Evolutionary conservation across 2,329 filamentous ascomycete genomes (phyloP).

Genomic region (Alternaria novae-zelandiae): DNA sequence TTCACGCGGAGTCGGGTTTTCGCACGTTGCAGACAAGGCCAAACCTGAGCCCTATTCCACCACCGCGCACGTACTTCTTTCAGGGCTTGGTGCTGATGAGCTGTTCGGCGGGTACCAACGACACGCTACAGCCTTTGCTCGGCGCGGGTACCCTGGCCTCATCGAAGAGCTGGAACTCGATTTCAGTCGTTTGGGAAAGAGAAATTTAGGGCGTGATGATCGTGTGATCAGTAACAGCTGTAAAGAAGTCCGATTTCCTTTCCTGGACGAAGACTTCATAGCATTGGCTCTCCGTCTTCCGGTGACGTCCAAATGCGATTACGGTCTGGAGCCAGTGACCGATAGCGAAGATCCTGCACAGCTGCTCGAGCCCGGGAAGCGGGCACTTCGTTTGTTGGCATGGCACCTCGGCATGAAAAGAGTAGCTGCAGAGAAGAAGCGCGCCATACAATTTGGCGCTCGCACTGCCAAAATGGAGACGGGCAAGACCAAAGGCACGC

Average conservation of each 20-base stretch:
- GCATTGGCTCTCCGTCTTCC: slow-evolving; percentile 76
- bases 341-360: slow-evolving; percentile 28
- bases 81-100: slow-evolving; percentile 93
- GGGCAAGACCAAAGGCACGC: slow-evolving; percentile 56
- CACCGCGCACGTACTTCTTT: slow-evolving; percentile 81
- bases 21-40: slow-evolving; percentile 37
- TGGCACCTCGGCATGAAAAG: slow-evolving; percentile 72
- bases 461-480: slow-evolving; percentile 55
- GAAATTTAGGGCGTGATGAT: slow-evolving; percentile 95
- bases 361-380: slow-evolving; percentile 77
- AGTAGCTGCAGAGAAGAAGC: slow-evolving; percentile 88
- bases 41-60: slow-evolving; percentile 63
- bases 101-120: slow-evolving; percentile 92
- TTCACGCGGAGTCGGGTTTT: slow-evolving; percentile 70
- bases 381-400: slow-evolving; percentile 78
- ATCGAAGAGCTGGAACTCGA: slow-evolving; percentile 85
- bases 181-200: slow-evolving; percentile 81
- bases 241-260: slow-evolving; percentile 88
- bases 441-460: slow-evolving; percentile 68
- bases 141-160: slow-evolving; percentile 72
- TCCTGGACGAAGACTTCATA: slow-evolving; percentile 86
- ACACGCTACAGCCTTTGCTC: slow-evolving; percentile 77
- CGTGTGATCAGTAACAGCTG: slow-evolving; percentile 89
- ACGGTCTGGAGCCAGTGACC: slow-evolving; percentile 55
- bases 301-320: slow-evolving; percentile 88